A percentile compares a stretch with the other conserved stretches of the same genome.
phyloP scores from a whole-genome alignment of 345 rosid species.

The Gossypium raimondii region DNA sequence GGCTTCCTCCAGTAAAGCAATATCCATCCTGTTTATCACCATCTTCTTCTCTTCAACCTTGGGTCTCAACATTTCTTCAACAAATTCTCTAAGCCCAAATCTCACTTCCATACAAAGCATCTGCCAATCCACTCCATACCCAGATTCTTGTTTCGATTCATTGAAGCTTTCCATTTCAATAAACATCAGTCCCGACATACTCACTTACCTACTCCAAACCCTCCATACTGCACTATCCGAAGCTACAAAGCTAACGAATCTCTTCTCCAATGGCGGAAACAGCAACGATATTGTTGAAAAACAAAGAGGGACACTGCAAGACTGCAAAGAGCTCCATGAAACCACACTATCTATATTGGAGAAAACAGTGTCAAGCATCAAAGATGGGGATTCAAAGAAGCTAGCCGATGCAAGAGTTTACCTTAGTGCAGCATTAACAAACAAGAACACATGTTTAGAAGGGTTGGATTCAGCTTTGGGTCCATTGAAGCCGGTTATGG shows the following conservation, averaged over 20 bases:
- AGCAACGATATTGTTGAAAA: conserved; percentile 44
- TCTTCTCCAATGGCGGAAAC: conserved; percentile 33
- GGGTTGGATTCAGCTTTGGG: conserved; percentile 74
- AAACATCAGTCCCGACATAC: conserved; percentile 54
- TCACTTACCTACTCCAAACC: conserved; percentile 53
- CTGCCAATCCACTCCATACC: conserved; percentile 62
- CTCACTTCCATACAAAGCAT: conserved; percentile 36
- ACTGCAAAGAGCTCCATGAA: conserved; percentile 74
- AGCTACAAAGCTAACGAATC: conserved; percentile 47
- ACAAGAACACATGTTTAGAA: conserved; percentile 87
- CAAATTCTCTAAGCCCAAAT: conserved; percentile 28
- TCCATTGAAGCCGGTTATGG: conserved; percentile 41
- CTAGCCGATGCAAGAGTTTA: conserved; percentile 59
- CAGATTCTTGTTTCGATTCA: conserved; percentile 58
- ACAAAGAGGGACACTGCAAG: conserved; percentile 70
- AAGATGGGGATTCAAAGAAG: conserved; percentile 29
- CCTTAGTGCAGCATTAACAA: conserved; percentile 72
- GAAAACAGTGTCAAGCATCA: conserved; percentile 44
- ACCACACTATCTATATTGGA: conserved; percentile 49
- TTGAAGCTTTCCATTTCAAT: conserved; percentile 71
- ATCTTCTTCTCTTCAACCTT: conserved; percentile 28
- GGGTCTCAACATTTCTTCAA: conserved; percentile 26
- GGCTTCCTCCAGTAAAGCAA: conserved; percentile 33
- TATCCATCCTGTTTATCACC: conserved; percentile 26
- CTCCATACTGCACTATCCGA: conserved; percentile 63